Percentiles rank a stretch among this genome's conserved stretches.
Evolutionary conservation across 352 stramenopile genomes (phyloP).

Genomic region (Globisporangium lucens): DNA sequence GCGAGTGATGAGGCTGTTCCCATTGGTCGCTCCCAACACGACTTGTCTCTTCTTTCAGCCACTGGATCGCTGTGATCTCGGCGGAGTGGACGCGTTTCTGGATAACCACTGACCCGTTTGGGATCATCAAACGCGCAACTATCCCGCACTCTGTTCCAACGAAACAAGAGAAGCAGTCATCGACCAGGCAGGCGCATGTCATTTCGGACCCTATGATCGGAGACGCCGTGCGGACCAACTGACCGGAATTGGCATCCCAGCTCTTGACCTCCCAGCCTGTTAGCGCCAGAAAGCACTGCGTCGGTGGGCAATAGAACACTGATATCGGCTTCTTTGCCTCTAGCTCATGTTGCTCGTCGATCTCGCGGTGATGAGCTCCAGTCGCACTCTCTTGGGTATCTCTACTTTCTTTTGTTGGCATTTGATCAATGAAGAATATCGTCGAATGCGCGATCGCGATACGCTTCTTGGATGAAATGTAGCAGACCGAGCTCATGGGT

Average conservation of each 20-base stretch:
- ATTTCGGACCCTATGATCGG: slow-evolving; percentile 28
- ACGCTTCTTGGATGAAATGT: slow-evolving; percentile 26
- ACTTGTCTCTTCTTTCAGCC: slow-evolving; percentile 22
- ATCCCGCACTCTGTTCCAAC: slow-evolving; percentile 35
- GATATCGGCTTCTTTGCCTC: slow-evolving; percentile 32
- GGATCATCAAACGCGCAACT: slow-evolving; percentile 36
- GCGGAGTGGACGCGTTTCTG: slow-evolving; percentile 25
- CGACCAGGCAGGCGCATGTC: slow-evolving; percentile 26
- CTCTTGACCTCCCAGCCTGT: slow-evolving; percentile 26
- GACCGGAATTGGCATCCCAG: slow-evolving; percentile 26
- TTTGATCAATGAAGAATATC: slow-evolving; percentile 54
- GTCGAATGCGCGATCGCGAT: slow-evolving; percentile 49
- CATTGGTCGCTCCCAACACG: slow-evolving; percentile 28
- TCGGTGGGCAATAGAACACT: slow-evolving; percentile 28
- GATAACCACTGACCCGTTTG: slow-evolving; percentile 28
- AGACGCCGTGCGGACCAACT: slow-evolving; percentile 18
- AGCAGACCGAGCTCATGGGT: slow-evolving; percentile 32
- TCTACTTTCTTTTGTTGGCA: slow-evolving; percentile 3
- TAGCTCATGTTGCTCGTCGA: slow-evolving; percentile 6
- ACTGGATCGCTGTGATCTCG: slow-evolving; percentile 25
- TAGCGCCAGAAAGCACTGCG: slow-evolving; percentile 33
- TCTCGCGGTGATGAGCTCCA: not conserved
- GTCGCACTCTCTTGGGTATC: not conserved
- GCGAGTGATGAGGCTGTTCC: slow-evolving; percentile 31
- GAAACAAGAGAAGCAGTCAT: slow-evolving; percentile 46